These are phyloP conservation scores for Aureobasidium sp. DNA, from an alignment of 2,329 filamentous ascomycete genomes.

Conservation along the genomic window DNA sequence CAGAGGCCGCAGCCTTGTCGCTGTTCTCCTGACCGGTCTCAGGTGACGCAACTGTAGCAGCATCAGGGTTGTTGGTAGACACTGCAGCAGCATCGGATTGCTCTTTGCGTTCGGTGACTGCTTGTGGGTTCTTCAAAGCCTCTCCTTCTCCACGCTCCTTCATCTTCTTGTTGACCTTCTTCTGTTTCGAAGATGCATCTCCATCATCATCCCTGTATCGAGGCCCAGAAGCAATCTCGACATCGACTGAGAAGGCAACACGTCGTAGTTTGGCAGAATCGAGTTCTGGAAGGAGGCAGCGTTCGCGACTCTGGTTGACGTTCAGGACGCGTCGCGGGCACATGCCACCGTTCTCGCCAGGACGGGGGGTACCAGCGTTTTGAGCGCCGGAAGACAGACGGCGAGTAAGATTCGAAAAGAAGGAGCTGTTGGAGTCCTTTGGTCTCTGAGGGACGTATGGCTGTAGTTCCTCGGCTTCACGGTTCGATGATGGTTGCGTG, in stretches of 20 bases:
- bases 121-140: conserved; percentile 58
- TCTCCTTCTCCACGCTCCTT: conserved; percentile 65
- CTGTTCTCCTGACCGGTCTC: conserved; percentile 23
- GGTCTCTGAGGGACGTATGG: conserved; percentile 70
- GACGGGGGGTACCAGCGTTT: conserved; percentile 40
- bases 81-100: conserved; percentile 33
- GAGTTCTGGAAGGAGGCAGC: conserved; percentile 71
- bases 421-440: conserved; percentile 55
- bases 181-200: conserved; percentile 34
- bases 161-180: conserved; percentile 50
- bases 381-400: conserved; percentile 59
- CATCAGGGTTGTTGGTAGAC: conserved; percentile 29
- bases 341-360: conserved; percentile 54
- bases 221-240: conserved; percentile 87
- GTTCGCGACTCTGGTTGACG: conserved; percentile 67
- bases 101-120: conserved; percentile 47
- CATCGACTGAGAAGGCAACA: conserved; percentile 93
- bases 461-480: conserved; percentile 30
- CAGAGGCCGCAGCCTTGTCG: neutral
- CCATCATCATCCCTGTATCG: conserved; percentile 54
- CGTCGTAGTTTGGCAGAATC: conserved; percentile 72
- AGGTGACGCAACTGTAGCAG: conserved; percentile 31
- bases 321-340: conserved; percentile 79
- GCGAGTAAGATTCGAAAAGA: conserved; percentile 72
- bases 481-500: conserved; percentile 46